Evolutionary conservation across 805 yeast species (phyloP).

Genomic region (Saturnispora silvae): DNA sequence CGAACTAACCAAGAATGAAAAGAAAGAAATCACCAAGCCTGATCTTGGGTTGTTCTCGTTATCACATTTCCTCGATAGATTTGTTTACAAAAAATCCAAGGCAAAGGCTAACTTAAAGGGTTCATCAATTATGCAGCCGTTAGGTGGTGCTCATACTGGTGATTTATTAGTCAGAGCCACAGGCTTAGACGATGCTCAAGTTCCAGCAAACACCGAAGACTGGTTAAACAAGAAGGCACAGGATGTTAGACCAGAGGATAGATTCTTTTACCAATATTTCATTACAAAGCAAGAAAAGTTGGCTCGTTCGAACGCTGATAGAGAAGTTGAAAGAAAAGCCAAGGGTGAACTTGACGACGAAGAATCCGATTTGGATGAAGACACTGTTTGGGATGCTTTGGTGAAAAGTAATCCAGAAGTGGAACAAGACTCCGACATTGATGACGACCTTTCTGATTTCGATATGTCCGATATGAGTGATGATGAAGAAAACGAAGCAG

Average conservation of each 20-base stretch:
- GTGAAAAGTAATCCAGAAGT: constrained; percentile 49
- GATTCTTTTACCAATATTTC: constrained; percentile 81
- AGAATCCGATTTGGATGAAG: constrained; percentile 42
- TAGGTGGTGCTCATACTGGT: constrained; percentile 76
- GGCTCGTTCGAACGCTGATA: constrained; percentile 30
- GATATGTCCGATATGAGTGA: constrained; percentile 29
- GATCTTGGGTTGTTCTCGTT: constrained; percentile 83
- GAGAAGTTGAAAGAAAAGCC: constrained; percentile 35
- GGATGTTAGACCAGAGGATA: constrained; percentile 76
- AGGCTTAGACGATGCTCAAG: constrained; percentile 19
- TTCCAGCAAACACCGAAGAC: constrained; percentile 76
- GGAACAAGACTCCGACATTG: constrained; percentile 35
- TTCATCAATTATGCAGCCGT: constrained; percentile 93
- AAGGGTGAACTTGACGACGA: constrained; percentile 30
- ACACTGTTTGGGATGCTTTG: constrained; percentile 48
- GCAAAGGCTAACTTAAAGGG: constrained; percentile 69
- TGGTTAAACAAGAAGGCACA: constrained; percentile 61
- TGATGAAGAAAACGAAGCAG: constrained; percentile 27
- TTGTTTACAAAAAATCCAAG: constrained; percentile 89
- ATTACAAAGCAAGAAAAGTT: constrained; percentile 42
- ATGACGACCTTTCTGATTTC: constrained; percentile 29
- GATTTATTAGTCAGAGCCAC: constrained; percentile 60
- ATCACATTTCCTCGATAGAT: constrained; percentile 86
- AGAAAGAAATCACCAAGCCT: constrained; percentile 46
- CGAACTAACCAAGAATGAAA: constrained; percentile 14